Percentiles rank a stretch among this genome's conserved stretches.
These are phyloP conservation scores for Trametes maxima DNA, from an alignment of 768 basidiomycete species.

Conservation along the genomic window DNA sequence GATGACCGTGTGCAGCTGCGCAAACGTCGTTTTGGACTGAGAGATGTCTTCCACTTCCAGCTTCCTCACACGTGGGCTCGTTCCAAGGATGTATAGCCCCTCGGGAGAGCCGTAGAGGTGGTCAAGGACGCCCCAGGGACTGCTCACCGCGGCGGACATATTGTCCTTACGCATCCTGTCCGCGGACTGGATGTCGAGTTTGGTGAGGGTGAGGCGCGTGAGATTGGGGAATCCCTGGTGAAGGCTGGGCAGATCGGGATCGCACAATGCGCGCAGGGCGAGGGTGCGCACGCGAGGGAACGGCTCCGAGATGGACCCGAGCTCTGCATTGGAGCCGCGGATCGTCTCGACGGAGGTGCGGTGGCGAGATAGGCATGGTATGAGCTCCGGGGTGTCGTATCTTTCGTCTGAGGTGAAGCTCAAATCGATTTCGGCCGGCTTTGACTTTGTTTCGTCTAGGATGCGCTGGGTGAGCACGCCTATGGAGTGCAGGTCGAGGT, in stretches of 20 bases:
- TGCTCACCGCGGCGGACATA: not conserved
- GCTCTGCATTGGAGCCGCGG: not conserved
- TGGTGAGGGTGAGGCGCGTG: not conserved
- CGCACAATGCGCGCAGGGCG: not conserved
- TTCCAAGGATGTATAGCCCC: not conserved
- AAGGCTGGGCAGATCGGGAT: not conserved
- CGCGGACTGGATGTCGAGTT: not conserved
- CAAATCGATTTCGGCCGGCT: not conserved
- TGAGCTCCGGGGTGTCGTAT: not conserved
- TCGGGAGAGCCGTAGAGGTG: not conserved
- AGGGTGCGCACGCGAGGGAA: constrained; percentile 3
- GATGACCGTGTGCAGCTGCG: not conserved
- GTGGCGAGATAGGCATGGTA: not conserved
- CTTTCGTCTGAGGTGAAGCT: not conserved
- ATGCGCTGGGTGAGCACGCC: not conserved
- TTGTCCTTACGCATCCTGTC: not conserved
- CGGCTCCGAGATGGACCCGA: not conserved
- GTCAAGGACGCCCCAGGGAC: not conserved
- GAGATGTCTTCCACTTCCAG: constrained; percentile 3
- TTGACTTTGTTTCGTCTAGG: not conserved
- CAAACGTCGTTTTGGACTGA: not conserved
- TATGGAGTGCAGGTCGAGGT: not conserved
- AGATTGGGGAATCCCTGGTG: not conserved
- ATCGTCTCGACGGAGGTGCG: not conserved
- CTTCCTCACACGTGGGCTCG: not conserved